Percentiles rank a stretch among this genome's conserved stretches.
Conservation (phyloP, 164 flowering plant genomes). For the Magnolia changhungtana region DNA sequence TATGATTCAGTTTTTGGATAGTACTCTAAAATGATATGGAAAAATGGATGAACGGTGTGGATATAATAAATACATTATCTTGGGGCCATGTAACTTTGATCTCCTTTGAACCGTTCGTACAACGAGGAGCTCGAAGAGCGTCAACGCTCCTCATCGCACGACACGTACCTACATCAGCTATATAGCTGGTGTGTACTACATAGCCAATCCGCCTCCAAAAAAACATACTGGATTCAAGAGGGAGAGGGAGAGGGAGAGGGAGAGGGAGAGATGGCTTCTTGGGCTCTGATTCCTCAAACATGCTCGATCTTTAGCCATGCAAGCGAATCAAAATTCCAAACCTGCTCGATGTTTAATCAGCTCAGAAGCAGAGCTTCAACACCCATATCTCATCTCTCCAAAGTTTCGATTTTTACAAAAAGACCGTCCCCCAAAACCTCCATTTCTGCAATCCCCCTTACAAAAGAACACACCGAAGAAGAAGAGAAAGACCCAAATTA, state of each 20-base stretch:
- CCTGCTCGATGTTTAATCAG: neutral
- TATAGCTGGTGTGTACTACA: no score
- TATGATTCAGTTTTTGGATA: no score
- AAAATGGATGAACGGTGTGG: no score
- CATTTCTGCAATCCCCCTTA: slow-evolving; percentile 29
- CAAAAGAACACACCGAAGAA: slow-evolving; percentile 19
- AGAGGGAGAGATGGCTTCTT: slow-evolving; percentile 7
- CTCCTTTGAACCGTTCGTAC: no score
- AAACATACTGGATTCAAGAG: no score
- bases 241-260: neutral
- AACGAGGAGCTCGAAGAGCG: no score
- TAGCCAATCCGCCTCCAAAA: no score
- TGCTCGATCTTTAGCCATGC: neutral
- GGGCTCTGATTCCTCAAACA: slow-evolving; percentile 4
- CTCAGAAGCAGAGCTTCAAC: neutral
- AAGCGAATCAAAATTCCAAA: neutral
- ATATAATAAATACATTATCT: no score
- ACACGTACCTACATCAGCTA: no score
- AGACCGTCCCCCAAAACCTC: slow-evolving; percentile 1
- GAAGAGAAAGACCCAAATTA: slow-evolving; percentile 7
- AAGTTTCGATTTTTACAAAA: neutral
- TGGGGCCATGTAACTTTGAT: no score
- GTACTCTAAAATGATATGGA: no score
- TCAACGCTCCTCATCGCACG: no score
- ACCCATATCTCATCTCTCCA: neutral